These are phyloP conservation scores for Solanum peruvianum DNA, from an alignment of 257 asterid species.

Conservation along the genomic window DNA sequence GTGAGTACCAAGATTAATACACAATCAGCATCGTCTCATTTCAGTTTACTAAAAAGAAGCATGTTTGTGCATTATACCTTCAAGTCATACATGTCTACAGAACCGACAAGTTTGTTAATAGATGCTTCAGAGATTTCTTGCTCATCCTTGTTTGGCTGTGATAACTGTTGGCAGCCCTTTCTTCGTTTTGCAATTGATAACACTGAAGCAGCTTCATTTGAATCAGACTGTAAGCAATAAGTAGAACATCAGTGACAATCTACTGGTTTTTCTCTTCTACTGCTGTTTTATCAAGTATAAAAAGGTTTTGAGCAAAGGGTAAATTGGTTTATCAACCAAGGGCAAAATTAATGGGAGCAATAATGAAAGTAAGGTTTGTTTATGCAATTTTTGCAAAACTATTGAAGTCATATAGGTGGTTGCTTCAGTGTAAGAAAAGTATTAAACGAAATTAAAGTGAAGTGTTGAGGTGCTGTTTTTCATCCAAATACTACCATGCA, in stretches of 20 bases:
- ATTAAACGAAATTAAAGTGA: not conserved
- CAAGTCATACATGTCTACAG: slow-evolving; percentile 59
- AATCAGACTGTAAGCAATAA: slow-evolving; percentile 31
- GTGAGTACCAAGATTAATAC: not conserved
- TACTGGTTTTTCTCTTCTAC: not conserved
- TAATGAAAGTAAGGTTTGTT: not conserved
- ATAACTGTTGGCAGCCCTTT: slow-evolving; percentile 26
- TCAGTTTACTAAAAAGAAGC: not conserved
- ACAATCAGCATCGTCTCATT: not conserved
- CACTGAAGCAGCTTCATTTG: slow-evolving; percentile 6
- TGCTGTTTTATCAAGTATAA: not conserved
- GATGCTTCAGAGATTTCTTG: slow-evolving; percentile 54
- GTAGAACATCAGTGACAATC: not conserved
- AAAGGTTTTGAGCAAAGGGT: not conserved
- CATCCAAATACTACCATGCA: not conserved
- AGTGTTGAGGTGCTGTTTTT: not conserved
- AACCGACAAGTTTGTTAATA: slow-evolving; percentile 76
- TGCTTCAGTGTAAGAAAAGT: not conserved
- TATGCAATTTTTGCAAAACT: not conserved
- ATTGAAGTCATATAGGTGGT: not conserved
- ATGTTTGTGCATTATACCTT: slow-evolving; percentile 26
- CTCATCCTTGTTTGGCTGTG: slow-evolving; percentile 35
- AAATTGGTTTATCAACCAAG: not conserved
- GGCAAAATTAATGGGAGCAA: not conserved
- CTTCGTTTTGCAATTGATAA: slow-evolving; percentile 42